Conservation (phyloP, 768 basidiomycete species). For the Pleurotus djamor region DNA sequence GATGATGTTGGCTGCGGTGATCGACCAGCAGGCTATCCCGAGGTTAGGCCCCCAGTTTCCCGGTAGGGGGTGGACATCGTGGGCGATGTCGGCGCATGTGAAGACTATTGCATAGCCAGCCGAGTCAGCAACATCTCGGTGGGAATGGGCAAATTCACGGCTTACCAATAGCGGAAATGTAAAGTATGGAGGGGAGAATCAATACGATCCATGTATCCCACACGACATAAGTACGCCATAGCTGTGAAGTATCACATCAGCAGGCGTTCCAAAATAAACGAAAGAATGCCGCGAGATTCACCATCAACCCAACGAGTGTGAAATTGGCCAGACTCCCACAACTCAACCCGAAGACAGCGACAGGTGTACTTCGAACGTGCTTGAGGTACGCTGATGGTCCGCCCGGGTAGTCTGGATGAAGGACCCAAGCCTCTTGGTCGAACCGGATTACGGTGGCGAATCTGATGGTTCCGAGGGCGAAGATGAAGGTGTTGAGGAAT, state of each 20-base stretch:
- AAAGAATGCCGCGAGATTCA: neutral
- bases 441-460: neutral
- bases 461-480: neutral
- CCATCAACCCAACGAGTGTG: neutral
- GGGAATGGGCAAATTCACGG: neutral
- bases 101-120: neutral
- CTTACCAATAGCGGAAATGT: neutral
- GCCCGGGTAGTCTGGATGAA: neutral
- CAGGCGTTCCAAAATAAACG: neutral
- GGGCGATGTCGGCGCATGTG: neutral
- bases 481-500: neutral
- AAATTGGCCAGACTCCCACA: neutral
- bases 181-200: neutral
- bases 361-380: neutral
- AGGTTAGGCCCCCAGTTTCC: neutral
- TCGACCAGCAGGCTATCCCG: neutral
- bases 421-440: neutral
- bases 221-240: neutral
- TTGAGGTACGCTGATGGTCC: neutral
- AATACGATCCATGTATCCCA: neutral
- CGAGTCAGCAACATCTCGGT: too few relatives aligned
- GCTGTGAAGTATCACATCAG: neutral
- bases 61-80: neutral
- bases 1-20: neutral
- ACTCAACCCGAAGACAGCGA: neutral